These are phyloP conservation scores for Brasilioporus rufonigricans DNA, from an alignment of 768 basidiomycete genomes.

Conservation along the genomic window DNA sequence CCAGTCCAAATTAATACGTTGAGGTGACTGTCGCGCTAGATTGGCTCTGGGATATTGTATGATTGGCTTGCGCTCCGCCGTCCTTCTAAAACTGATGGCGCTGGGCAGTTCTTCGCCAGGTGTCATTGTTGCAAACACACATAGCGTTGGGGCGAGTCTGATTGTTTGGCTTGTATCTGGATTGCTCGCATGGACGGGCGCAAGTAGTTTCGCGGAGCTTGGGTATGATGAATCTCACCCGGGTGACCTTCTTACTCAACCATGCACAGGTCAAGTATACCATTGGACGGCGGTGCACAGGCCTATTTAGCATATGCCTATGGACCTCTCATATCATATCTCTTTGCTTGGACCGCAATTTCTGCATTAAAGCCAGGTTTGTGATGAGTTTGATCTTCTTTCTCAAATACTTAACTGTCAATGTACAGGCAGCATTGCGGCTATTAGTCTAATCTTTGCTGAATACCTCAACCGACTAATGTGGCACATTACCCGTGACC, in stretches of 20 bases:
- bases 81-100: background rate
- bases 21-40: conserved; percentile 41
- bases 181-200: conserved; percentile 91
- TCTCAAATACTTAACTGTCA: background rate
- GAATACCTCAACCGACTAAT: conserved; percentile 92
- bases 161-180: conserved; percentile 81
- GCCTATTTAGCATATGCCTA: conserved; percentile 90
- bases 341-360: conserved; percentile 95
- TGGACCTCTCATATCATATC: conserved; percentile 81
- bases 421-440: conserved; percentile 64
- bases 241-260: background rate
- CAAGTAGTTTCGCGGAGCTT: conserved; percentile 90
- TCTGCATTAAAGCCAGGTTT: conserved; percentile 81
- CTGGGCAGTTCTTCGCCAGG: conserved; percentile 88
- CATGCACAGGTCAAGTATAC: conserved; percentile 30
- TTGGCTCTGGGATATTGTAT: conserved; percentile 93
- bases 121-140: conserved; percentile 82
- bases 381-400: conserved; percentile 9
- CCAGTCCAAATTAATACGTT: background rate
- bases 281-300: conserved; percentile 52
- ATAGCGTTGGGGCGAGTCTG: conserved; percentile 88
- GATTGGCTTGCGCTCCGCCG: conserved; percentile 29
- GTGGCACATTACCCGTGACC: conserved; percentile 68
- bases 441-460: conserved; percentile 84
- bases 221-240: conserved; percentile 51